phyloP scores from a whole-genome alignment of 352 stramenopile genomes.

The Pythium volutum region DNA sequence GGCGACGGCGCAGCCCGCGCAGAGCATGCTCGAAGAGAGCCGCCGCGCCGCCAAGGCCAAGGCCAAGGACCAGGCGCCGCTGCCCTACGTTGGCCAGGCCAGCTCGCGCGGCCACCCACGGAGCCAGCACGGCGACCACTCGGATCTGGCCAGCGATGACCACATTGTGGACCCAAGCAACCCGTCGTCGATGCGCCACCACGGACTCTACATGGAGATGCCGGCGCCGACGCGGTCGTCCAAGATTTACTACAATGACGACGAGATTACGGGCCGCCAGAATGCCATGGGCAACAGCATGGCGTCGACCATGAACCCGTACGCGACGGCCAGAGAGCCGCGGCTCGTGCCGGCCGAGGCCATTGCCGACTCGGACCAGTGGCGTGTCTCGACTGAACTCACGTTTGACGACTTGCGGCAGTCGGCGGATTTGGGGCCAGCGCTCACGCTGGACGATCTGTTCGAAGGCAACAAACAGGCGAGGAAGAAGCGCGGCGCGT shows the following conservation, averaged over 20 bases:
- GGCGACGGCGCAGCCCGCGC: conserved; percentile 24
- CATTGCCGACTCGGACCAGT: conserved; percentile 19
- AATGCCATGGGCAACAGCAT: not conserved
- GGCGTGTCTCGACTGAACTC: conserved; percentile 23
- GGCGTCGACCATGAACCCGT: conserved; percentile 14
- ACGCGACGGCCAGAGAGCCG: not conserved
- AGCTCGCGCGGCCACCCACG: not conserved
- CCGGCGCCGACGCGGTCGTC: not conserved
- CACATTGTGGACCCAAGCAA: conserved; percentile 26
- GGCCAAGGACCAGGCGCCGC: conserved; percentile 3
- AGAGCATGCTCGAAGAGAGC: conserved; percentile 46
- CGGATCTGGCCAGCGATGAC: conserved; percentile 14
- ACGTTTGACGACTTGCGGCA: conserved; percentile 28
- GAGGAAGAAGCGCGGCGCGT: conserved; percentile 1
- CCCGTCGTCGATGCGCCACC: conserved; percentile 25
- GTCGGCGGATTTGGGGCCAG: conserved; percentile 10
- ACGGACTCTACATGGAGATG: conserved; percentile 32
- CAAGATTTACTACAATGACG: conserved; percentile 24
- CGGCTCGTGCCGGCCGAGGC: not conserved
- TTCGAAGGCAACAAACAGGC: conserved; percentile 21
- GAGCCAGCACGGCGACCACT: not conserved
- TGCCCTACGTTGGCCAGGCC: conserved; percentile 12
- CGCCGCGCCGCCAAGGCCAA: conserved; percentile 22
- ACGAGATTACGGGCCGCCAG: conserved; percentile 20
- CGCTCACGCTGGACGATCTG: conserved; percentile 26